Evolutionary conservation across 805 yeast species (phyloP), one percentile per base, ranked within the genome.

Genomic region (Ogataea sp.): DNA sequence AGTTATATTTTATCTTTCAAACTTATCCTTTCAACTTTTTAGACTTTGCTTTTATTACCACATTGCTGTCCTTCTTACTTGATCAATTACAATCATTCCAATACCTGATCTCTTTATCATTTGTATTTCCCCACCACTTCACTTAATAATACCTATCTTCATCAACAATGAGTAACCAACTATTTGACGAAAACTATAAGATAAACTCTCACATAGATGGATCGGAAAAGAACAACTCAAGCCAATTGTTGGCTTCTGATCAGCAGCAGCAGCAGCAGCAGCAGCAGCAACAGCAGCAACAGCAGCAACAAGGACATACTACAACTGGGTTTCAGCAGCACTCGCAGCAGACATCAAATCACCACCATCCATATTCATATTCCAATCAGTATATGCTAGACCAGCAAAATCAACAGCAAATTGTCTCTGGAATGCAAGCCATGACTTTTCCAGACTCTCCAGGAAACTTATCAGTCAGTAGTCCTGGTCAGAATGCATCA

Each of bases 371-470:
- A 16, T 3, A 8, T 30, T n/a, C n/a, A 21, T 17, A 7, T 30
- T 16, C 33, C 6, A 30, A 21, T 4, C 33, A 30, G 6, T 32
- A 20, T n/a, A 20, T 21, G 8, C 3, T 32, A 6, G 34, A 32
- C 20, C 34, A 34, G 18, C 38, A 28, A 11, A 18, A 29, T 18
- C 39, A 36, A 29, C 39, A 36, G 20, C 34, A 36, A 16, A 27
- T 36, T 2, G 17, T 36, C 4, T n/a, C 20, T 11, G 39, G 39
- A 13, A 28, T 36, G 20, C 39, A 36, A 31, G 34, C 25, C 3
- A 36, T 36, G 29, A 36, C 34, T 8, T 29, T 36, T 6, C 39
- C 39, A 14, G 36, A 32, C 15, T 23, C 25, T n/a, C 4, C 35
- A 5, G 21, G 27, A 32, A 32, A n/a, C 14, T 23, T 26, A 14